phyloP scores from a whole-genome alignment of 495 filamentous ascomycete species.

The Hapsidospora chrysogenum region DNA sequence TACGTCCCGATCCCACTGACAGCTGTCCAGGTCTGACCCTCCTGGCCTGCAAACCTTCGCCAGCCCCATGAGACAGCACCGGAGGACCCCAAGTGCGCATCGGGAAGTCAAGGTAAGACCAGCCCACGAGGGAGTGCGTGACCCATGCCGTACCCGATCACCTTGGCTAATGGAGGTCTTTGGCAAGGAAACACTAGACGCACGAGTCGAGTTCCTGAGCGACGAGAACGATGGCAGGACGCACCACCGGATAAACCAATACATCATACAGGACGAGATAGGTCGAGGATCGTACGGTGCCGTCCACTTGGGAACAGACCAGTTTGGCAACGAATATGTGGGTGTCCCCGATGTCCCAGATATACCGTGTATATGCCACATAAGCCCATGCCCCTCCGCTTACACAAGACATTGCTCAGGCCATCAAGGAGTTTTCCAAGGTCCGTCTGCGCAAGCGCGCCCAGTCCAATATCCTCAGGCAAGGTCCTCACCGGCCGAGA shows the following conservation, averaged over 20 bases:
- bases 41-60: constrained; percentile 24
- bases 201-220: constrained; percentile 69
- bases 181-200: constrained; percentile 74
- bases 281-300: constrained; percentile 90
- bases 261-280: constrained; percentile 87
- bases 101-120: constrained; percentile 48
- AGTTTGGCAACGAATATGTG: constrained; percentile 88
- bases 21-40: constrained; percentile 26
- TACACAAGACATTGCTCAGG: constrained; percentile 28
- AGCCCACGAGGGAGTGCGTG: too few species aligned
- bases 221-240: constrained; percentile 62
- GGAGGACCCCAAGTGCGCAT: constrained; percentile 50
- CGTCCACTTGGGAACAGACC: constrained; percentile 81
- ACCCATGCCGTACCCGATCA: neutral
- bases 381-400: neutral
- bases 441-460: constrained; percentile 78
- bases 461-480: constrained; percentile 76
- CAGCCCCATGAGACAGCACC: constrained; percentile 62
- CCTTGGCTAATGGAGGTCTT: constrained; percentile 14
- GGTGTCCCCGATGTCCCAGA: constrained; percentile 13
- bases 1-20: too few species aligned
- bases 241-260: constrained; percentile 84
- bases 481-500: constrained; percentile 25
- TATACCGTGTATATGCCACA: neutral
- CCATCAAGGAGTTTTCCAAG: constrained; percentile 97